Evolutionary conservation across 2,329 filamentous ascomycete genomes (phyloP).

Genomic region (Apiospora koreana): DNA sequence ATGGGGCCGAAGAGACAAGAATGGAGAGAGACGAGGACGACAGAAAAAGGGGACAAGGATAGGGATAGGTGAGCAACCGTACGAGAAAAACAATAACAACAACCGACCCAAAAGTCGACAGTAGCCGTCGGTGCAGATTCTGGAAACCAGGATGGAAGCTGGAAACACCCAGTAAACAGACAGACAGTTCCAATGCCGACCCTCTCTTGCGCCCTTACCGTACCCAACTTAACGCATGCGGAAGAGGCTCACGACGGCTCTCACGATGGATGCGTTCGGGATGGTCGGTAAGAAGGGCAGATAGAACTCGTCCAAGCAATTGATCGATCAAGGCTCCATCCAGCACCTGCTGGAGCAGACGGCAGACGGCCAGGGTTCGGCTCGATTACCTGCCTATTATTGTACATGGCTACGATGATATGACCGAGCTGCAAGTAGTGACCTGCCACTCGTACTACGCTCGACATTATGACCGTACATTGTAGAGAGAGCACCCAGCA

Average conservation of each 20-base stretch:
- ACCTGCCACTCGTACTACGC: neutral
- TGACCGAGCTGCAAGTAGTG: neutral
- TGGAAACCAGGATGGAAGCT: slow-evolving; percentile 1
- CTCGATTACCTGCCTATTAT: neutral
- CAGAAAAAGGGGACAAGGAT: neutral
- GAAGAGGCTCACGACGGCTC: neutral
- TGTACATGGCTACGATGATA: neutral
- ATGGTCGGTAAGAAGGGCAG: neutral
- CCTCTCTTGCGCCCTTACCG: neutral
- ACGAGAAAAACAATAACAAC: neutral
- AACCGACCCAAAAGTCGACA: neutral
- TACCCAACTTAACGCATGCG: neutral
- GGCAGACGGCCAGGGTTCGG: neutral
- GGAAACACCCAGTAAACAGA: neutral
- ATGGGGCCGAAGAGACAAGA: neutral
- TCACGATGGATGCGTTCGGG: slow-evolving; percentile 1
- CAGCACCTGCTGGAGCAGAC: too few relatives aligned
- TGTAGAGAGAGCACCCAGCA: neutral
- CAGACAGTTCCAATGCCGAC: neutral
- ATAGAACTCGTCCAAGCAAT: neutral
- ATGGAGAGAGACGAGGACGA: neutral
- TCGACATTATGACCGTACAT: neutral
- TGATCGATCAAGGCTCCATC: neutral
- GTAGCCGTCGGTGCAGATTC: neutral
- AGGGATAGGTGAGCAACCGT: neutral